Evolutionary conservation across 2,329 filamentous ascomycete species (phyloP).

Genomic region (Phaeophleospora eucalypticola): DNA sequence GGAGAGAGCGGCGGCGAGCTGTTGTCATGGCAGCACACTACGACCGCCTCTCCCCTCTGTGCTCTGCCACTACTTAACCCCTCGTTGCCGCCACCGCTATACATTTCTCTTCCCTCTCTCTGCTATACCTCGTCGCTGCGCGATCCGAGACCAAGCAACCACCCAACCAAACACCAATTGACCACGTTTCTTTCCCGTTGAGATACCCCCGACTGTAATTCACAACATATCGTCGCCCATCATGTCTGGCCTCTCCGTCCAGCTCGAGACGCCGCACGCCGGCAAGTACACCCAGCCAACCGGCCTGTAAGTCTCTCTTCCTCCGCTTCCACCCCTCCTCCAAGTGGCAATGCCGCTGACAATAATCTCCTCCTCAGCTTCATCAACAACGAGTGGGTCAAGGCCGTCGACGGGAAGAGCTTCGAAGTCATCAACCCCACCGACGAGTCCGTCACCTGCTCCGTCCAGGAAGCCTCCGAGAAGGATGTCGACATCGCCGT

Average conservation of each 20-base stretch:
- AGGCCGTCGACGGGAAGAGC: slow-evolving; percentile 77
- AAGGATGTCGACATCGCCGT: slow-evolving; percentile 82
- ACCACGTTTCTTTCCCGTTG: slow-evolving; percentile 12
- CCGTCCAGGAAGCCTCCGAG: slow-evolving; percentile 79
- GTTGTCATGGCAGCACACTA: no score
- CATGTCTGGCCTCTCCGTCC: slow-evolving; percentile 49
- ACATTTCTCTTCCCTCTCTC: slow-evolving; percentile 5
- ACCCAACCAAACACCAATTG: neutral
- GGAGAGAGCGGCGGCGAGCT: no score
- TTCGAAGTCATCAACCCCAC: slow-evolving; percentile 90
- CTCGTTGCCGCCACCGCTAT: slow-evolving; percentile 11
- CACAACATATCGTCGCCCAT: slow-evolving; percentile 11
- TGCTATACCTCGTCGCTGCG: slow-evolving; percentile 18
- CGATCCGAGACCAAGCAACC: slow-evolving; percentile 20
- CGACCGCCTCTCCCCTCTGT: no score
- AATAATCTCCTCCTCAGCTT: slow-evolving; percentile 56
- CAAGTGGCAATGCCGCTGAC: neutral
- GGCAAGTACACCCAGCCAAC: slow-evolving; percentile 55
- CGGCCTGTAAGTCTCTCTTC: slow-evolving; percentile 45
- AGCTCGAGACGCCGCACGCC: slow-evolving; percentile 65
- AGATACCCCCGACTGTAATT: slow-evolving; percentile 19
- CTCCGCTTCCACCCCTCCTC: no score
- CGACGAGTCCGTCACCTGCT: slow-evolving; percentile 78
- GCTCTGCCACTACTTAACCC: slow-evolving; percentile 20
- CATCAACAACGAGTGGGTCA: slow-evolving; percentile 91